These are phyloP conservation scores for Dittrichia graveolens DNA, from an alignment of 129 eudicot species.

Conservation along the genomic window DNA sequence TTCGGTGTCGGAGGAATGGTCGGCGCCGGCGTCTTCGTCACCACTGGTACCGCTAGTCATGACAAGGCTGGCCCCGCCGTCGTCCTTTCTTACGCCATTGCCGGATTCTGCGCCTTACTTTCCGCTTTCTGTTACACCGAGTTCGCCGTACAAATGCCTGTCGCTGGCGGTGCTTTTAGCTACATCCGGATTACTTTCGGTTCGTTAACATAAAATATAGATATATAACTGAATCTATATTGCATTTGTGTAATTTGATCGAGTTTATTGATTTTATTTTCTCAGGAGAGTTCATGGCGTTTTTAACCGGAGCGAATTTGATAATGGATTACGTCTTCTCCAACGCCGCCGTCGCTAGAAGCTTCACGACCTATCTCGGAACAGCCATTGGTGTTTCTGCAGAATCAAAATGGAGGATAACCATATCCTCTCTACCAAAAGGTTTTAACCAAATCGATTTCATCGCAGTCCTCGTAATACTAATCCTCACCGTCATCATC, in stretches of 20 bases:
- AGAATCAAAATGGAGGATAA: constrained; percentile 57
- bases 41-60: constrained; percentile 76
- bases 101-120: constrained; percentile 90
- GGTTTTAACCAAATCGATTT: constrained; percentile 83
- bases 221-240: background rate
- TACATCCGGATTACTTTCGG: constrained; percentile 94
- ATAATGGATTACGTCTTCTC: constrained; percentile 87
- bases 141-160: constrained; percentile 96
- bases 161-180: constrained; percentile 98
- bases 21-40: constrained; percentile 97
- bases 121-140: constrained; percentile 99
- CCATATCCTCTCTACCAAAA: constrained; percentile 63
- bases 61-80: constrained; percentile 78
- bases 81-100: constrained; percentile 89
- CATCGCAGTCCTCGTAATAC: constrained; percentile 69
- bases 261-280: background rate
- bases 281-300: constrained; percentile 69
- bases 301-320: constrained; percentile 88
- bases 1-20: constrained; percentile 98
- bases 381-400: constrained; percentile 72
- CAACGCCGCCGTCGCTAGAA: constrained; percentile 98
- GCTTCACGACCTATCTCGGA: constrained; percentile 78
- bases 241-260: constrained; percentile 24
- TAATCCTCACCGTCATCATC: constrained; percentile 75
- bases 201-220: background rate